Base-by-base conservation (phyloP, 179 eudicot genomes). In the Patellifolia procumbens region DNA sequence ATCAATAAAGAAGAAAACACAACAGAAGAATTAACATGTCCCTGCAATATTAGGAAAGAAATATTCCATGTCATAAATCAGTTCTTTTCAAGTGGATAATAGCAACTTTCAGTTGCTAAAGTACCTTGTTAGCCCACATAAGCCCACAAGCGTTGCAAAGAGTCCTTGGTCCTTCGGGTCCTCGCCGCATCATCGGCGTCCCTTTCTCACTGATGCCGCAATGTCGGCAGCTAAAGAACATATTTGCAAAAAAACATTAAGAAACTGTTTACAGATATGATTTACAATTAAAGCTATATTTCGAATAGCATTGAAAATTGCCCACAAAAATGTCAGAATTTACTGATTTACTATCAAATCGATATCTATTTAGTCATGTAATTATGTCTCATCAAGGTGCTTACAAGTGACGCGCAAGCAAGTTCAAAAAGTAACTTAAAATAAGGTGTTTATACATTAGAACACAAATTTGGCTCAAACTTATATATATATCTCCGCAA, bases 121-220 rank as follows among this genome's bases (percentile, higher is more conserved):
- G 74, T 74, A 92, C 97, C 93, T 92, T 92, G 79, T 92, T 92
- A 67, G 94, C 92, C 97, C 97, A 89, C 91, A 86, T 88, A 37
- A 91, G 90, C 72, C 96, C 96, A 76, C 96, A 91, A 68, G 96
- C 96, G 80, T 91, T 91, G 75, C 97, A 91, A 61, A 91, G 92
- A 9, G 97, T 90, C 83, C 91, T 87, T 20, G 92, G 93, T 69
- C 96, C 96, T 68, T 87, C 91, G 59, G 96, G 96, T 74, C 96
- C 96, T 46, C 91, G 90, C 7, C 93, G 86, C 96, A 89, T 91
- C 96, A 91, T 91, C n/a, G 93, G 96, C 49, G 93, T 91, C 45
- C 89, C 70, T 77, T 86, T 91, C 81, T 85, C 90, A 65, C 83
- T 87, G 59, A 81, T 86, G 28, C 97, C 97, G 84, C 97, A 92